These are phyloP conservation scores for Solanum sejunctum DNA, from an alignment of 257 asterid species.

Conservation along the genomic window DNA sequence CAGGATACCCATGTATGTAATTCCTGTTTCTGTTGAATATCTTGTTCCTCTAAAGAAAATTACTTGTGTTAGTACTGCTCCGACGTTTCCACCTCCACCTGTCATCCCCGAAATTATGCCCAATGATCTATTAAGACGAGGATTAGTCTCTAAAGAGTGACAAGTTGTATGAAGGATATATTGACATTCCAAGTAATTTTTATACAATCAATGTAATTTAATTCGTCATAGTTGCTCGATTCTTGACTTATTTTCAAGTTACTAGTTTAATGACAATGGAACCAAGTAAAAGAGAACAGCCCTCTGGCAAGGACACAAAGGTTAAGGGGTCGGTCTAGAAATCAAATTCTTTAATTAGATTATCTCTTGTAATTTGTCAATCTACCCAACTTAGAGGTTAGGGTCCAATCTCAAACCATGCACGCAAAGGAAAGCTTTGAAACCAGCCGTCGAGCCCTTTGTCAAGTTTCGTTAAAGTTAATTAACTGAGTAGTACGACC, in stretches of 20 bases:
- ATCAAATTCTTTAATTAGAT: neutral
- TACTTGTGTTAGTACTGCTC: constrained; percentile 67
- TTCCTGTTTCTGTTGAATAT: constrained; percentile 58
- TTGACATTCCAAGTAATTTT: neutral
- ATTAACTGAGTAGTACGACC: neutral
- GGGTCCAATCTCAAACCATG: neutral
- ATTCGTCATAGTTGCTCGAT: neutral
- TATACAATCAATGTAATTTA: neutral
- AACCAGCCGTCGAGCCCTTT: neutral
- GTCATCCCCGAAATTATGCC: constrained; percentile 82
- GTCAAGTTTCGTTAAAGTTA: neutral
- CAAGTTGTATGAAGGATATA: neutral
- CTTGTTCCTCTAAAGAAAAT: constrained; percentile 69
- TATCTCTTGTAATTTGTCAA: neutral
- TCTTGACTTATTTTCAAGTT: neutral
- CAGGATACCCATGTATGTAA: constrained; percentile 75
- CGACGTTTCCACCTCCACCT: constrained; percentile 78
- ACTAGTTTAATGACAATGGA: neutral
- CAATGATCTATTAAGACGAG: constrained; percentile 31
- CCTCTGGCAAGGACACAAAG: neutral
- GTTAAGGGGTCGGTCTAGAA: too few species aligned
- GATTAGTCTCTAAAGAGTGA: neutral
- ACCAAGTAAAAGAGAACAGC: neutral
- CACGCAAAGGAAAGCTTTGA: neutral
- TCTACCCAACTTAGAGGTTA: neutral